phyloP scores from a whole-genome alignment of 345 rosid genomes.

The Viola odorata region DNA sequence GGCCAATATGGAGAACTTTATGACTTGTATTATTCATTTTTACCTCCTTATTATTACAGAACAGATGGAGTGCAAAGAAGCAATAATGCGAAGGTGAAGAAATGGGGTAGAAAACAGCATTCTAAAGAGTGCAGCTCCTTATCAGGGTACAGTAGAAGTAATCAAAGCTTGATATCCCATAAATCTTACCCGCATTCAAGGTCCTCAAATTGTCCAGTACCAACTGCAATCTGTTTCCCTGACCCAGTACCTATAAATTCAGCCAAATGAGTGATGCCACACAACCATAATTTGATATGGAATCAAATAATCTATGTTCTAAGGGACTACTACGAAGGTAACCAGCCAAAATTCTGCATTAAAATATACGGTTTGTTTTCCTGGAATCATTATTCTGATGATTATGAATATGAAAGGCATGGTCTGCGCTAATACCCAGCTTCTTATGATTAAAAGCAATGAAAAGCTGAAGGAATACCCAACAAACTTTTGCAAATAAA shows the following conservation, averaged over 20 bases:
- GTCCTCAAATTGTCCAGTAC: constrained; percentile 73
- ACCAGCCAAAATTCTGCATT: background rate
- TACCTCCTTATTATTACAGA: background rate
- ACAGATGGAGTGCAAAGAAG: background rate
- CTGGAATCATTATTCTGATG: too few species aligned
- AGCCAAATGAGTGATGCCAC: background rate
- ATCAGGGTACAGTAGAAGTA: background rate
- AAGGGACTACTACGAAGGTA: background rate
- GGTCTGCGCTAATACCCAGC: too few species aligned
- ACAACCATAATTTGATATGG: background rate
- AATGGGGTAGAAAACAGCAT: background rate
- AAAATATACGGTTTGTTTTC: background rate
- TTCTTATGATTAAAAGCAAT: too few species aligned
- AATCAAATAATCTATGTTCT: background rate
- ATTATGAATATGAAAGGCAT: too few species aligned
- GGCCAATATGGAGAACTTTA: too few species aligned
- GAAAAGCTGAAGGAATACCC: too few species aligned
- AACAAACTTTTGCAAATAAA: background rate
- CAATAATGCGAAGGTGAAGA: background rate
- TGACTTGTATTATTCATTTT: too few species aligned
- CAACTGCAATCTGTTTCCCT: constrained; percentile 75
- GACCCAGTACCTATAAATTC: constrained; percentile 46
- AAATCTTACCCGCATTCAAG: constrained; percentile 60
- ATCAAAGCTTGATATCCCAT: background rate
- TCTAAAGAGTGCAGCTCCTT: background rate